Percentiles rank a stretch among this genome's conserved stretches.
Conservation (phyloP, 345 rosid species). For the Citrus trifoliata region DNA sequence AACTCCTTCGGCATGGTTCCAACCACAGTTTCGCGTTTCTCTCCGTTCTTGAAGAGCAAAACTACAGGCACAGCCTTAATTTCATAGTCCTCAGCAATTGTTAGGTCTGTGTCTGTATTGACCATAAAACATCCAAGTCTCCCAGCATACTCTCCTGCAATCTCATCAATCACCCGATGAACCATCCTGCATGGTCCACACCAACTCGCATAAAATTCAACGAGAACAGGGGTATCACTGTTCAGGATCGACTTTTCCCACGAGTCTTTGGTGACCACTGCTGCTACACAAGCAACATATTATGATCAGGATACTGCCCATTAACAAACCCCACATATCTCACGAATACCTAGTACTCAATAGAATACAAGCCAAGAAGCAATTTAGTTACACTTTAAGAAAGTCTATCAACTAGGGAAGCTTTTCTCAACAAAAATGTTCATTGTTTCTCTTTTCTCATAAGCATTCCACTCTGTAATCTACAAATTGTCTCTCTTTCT, state of each 20-base stretch:
- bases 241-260: conserved; percentile 65
- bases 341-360: not conserved
- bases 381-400: too few species aligned
- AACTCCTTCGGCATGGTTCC: conserved; percentile 98
- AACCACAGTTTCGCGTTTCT: conserved; percentile 63
- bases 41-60: conserved; percentile 80
- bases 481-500: not conserved
- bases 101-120: conserved; percentile 65
- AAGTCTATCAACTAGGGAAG: not conserved
- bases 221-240: conserved; percentile 72
- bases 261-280: conserved; percentile 48
- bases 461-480: not conserved
- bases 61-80: conserved; percentile 93
- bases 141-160: conserved; percentile 74
- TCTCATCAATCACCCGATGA: conserved; percentile 68
- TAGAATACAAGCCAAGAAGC: not conserved
- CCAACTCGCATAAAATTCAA: conserved; percentile 92
- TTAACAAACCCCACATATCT: not conserved
- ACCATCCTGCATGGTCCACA: conserved; percentile 73
- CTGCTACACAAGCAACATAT: conserved; percentile 45
- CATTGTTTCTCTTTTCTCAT: not conserved
- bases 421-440: not conserved
- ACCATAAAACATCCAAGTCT: conserved; percentile 64
- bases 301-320: conserved; percentile 9
- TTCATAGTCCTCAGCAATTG: conserved; percentile 71